Base-by-base conservation (phyloP, 371 early-diverging fungal genomes). In the Apophysomyces elegans region DNA sequence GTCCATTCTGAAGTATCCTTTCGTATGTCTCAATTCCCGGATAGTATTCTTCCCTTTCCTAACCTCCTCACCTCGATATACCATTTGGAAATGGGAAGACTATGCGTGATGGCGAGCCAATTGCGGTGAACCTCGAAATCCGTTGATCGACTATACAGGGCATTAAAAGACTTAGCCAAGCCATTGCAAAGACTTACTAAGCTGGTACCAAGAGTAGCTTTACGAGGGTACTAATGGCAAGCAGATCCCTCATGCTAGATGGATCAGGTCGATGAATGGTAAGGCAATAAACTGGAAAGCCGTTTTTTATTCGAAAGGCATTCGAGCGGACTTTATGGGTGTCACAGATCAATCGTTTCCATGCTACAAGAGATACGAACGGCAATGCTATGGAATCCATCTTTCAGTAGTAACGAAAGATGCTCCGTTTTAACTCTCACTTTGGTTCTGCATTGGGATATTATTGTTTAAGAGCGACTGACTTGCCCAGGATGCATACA, bases 91-190 rank as follows among this genome's bases (percentile, higher is more conserved):
- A 95, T 73, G 3, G 97, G 95, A 21, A 95, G 79, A 57, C 87
- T 86, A 66, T 90, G 80, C 5, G 99, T 98, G 63, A 98, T 93
- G 39, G 97, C 97, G 32, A 98, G 86, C 99, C 99, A 98, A 79
- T 98, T 97, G 62, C 99, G 87, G 80, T 98, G 99, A 5, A 98
- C 99, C 76, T 98, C 99, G 85, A 98, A 98, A 83, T 98, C 99
- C 13, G 99, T 98, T 38, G 98, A 97, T 65, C 86, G 87, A 76
- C 93, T 92, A 65, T 50, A n/a, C 64, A 35, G 39, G 32, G 1
- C n/a, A 13, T 60, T 56, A 35, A 16, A 26, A 26, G 37, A 56
- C n/a, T n/a, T 9, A 47, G 59, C 32, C 41, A 37, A 66, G 14
- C 11, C 43, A 61, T 21, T 16, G 58, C 54, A n/a, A 37, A 8